A percentile compares a stretch with the other conserved stretches of the same genome.
Evolutionary conservation across 2,329 filamentous ascomycete species (phyloP).

Genomic region (Penicillium italicum): DNA sequence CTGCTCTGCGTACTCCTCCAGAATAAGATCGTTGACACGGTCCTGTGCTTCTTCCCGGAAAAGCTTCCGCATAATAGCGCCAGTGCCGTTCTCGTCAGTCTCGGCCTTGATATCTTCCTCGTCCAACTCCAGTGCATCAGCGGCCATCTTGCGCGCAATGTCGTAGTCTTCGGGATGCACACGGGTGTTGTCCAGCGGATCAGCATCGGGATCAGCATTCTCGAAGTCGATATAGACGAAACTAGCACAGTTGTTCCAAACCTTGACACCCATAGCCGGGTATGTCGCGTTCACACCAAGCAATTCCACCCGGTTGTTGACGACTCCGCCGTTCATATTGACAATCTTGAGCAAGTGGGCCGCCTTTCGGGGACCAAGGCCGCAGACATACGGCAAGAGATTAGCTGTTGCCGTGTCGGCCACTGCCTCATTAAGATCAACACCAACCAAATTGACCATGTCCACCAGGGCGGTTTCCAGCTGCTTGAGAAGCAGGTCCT

Average conservation of each 20-base stretch:
- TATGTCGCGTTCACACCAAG: constrained; percentile 81
- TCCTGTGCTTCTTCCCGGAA: constrained; percentile 92
- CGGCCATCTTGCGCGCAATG: constrained; percentile 95
- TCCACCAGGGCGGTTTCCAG: constrained; percentile 97
- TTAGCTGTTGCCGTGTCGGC: constrained; percentile 77
- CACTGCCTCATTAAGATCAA: constrained; percentile 91
- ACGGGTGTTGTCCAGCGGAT: constrained; percentile 93
- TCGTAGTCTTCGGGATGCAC: constrained; percentile 99
- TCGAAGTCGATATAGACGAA: constrained; percentile 91
- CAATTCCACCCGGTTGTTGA: constrained; percentile 80
- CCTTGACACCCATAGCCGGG: constrained; percentile 79
- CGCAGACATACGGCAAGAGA: constrained; percentile 84
- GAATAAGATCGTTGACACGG: constrained; percentile 89
- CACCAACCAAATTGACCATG: constrained; percentile 94
- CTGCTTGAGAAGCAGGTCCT: constrained; percentile 80
- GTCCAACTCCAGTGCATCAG: constrained; percentile 91
- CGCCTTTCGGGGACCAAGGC: constrained; percentile 88
- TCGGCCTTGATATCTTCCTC: constrained; percentile 97
- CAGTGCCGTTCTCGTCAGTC: constrained; percentile 81
- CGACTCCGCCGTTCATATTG: constrained; percentile 81
- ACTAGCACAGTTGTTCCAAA: constrained; percentile 96
- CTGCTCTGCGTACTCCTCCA: constrained; percentile 96
- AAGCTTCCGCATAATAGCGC: constrained; percentile 90
- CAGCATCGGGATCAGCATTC: constrained; percentile 72
- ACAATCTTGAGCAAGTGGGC: constrained; percentile 82